Base-by-base conservation (phyloP, 2,329 filamentous ascomycete species). In the Rhexocercosporidium sp. region DNA sequence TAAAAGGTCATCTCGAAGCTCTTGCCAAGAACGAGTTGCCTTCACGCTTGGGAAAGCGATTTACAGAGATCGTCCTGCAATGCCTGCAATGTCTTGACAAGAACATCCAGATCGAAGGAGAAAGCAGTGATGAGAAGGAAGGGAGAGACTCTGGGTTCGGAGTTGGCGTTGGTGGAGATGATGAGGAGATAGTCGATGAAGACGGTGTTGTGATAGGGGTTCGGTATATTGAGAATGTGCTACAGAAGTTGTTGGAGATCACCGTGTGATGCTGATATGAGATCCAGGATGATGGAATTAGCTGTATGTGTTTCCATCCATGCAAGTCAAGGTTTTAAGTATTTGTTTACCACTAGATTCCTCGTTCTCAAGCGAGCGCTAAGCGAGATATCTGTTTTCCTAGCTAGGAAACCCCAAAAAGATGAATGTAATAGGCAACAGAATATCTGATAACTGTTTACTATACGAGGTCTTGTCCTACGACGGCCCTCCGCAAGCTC, bases 61-160 rank as follows among this genome's bases (percentile, higher is more conserved):
- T 66, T 39, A 68, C 65, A 3, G 64, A 71, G 25, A 65, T 71
- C 14, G 70, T 71, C 0, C 59, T 72, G 3, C 20, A 54, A 1
- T 72, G 69, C 37, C 11, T 72, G n/a, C 39, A 34, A n/a, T 71
- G 69, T 59, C 46, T 72, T 9, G 69, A 72, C 54, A 27, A 34
- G 8, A 25, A 29, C 22, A 16, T 44, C 3, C 11, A 29, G 18
- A 27, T 2, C 20, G 29, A 12, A 29, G 27, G 27, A 0, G 3
- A 54, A 8, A 6, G 14, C 3, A 20, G 27, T 25, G 25, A 57
- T 34, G 62, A 49, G 5, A 27, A n/a, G 1, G 62, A 57, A 31
- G 39, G 41, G 2, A 29, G 53, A 5, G 62, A 37, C 5, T 59
- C 51, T 12, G 63, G 60, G 1, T 62, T 67, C 56, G 68, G 60